Base-by-base conservation (phyloP, 441 rosid genomes). In the Gossypium schwendimanii region DNA sequence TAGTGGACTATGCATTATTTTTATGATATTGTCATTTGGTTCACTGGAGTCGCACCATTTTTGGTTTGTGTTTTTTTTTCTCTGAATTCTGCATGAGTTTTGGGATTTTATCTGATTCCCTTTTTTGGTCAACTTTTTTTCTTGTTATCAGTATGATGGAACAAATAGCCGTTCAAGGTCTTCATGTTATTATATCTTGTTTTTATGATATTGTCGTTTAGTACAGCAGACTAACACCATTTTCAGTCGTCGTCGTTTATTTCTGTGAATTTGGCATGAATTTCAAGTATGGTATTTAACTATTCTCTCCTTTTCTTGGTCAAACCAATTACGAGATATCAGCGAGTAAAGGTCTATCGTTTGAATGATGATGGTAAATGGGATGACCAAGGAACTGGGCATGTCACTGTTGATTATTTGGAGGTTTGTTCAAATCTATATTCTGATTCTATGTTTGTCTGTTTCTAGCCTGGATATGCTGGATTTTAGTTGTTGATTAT, bases 371-470 rank as follows among this genome's bases (percentile, higher is more conserved):
- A 91, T 84, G 97, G 98, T 73, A 96, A 91, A 84, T 96, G 99
- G 98, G 99, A 93, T 81, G 97, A 96, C 77, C 99, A 89, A 80
- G 99, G 99, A 75, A 96, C 99, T 49, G 99, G 99, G 74, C 92
- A 93, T 76, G 97, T 93, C 21, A 83, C 87, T 62, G 92, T 96
- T 54, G 97, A 96, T 81, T 96, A 81, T 84, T 41, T 87, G 84
- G 98, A 96, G 98, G 99, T 93, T 36, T 78, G 88, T 81, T 76
- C 53, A 60, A 36, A 53, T 79, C 41, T 52, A 24, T 75, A 21
- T 50, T 59, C 53, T 57, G 50, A 69, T 69, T 80, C 6, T 18
- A 17, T 28, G 1, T 50, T 69, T 66, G 26, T 9, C 41, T 75
- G 41, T 31, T 47, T 70, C 26, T 33, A 49, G 71, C 41, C 28